Conservation (phyloP, 2,329 filamentous ascomycete species). For the Monilinia vaccinii-corymbosi region DNA sequence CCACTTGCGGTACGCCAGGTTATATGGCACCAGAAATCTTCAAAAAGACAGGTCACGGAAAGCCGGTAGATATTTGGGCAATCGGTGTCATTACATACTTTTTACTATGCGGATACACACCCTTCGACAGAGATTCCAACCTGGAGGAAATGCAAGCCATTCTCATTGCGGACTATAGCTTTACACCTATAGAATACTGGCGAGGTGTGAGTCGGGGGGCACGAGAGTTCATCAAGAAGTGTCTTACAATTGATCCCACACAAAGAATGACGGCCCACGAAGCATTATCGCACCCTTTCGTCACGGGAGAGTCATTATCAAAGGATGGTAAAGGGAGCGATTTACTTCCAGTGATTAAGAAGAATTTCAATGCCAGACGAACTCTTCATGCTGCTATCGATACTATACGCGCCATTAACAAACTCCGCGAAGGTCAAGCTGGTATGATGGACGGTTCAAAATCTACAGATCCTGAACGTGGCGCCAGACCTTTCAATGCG, state of each 20-base stretch:
- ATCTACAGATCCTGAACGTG: conserved; percentile 41
- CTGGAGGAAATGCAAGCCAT: conserved; percentile 99
- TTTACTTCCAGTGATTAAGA: conserved; percentile 59
- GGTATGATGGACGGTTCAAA: conserved; percentile 52
- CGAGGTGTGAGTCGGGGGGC: conserved; percentile 78
- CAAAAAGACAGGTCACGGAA: conserved; percentile 96
- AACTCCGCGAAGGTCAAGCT: conserved; percentile 52
- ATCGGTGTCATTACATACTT: conserved; percentile 99
- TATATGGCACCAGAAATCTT: conserved; percentile 99
- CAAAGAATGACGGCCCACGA: conserved; percentile 87
- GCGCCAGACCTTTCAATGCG: conserved; percentile 28
- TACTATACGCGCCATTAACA: conserved; percentile 63
- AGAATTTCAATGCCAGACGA: conserved; percentile 64
- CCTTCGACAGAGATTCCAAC: conserved; percentile 94
- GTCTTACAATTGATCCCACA: conserved; percentile 81
- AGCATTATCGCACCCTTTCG: conserved; percentile 57
- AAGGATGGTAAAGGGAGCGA: conserved; percentile 48
- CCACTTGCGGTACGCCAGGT: conserved; percentile 92
- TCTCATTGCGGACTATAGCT: conserved; percentile 89
- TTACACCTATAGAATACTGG: conserved; percentile 94
- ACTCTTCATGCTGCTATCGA: conserved; percentile 63
- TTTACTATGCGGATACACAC: conserved; percentile 93
- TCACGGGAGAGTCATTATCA: conserved; percentile 40
- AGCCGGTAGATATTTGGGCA: conserved; percentile 97
- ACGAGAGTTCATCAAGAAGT: conserved; percentile 86